A percentile compares a stretch with the other conserved stretches of the same genome.
These are phyloP conservation scores for Paracoccidioides brasiliensis DNA, from an alignment of 2,329 filamentous ascomycete species.

Conservation along the genomic window DNA sequence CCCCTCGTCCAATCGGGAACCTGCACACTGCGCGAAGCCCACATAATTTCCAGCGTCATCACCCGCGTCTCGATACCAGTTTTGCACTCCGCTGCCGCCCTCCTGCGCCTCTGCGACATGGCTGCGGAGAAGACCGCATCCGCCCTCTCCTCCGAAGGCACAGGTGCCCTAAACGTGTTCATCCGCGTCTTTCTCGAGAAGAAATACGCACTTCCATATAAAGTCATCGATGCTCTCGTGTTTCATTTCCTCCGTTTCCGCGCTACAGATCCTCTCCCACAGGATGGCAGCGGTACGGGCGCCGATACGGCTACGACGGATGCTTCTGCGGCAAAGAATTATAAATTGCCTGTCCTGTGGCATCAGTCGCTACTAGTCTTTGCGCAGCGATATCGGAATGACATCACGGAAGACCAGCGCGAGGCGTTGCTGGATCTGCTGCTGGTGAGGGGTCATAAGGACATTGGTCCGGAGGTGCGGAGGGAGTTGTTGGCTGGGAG, in stretches of 20 bases:
- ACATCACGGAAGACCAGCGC: slow-evolving; percentile 88
- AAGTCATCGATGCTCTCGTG: slow-evolving; percentile 85
- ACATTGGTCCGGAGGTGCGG: slow-evolving; percentile 82
- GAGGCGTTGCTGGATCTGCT: slow-evolving; percentile 83
- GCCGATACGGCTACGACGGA: slow-evolving; percentile 41
- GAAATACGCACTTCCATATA: slow-evolving; percentile 89
- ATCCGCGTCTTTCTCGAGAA: slow-evolving; percentile 90
- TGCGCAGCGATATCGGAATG: slow-evolving; percentile 86
- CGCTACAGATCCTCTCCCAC: slow-evolving; percentile 47
- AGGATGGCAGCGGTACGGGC: slow-evolving; percentile 30
- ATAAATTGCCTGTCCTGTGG: slow-evolving; percentile 82
- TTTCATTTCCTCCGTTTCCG: slow-evolving; percentile 94
- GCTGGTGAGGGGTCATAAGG: slow-evolving; percentile 68
- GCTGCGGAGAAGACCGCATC: slow-evolving; percentile 71
- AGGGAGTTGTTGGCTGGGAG: slow-evolving; percentile 78
- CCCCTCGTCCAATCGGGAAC: slow-evolving; percentile 72
- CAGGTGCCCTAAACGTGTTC: slow-evolving; percentile 87
- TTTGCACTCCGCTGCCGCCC: slow-evolving; percentile 77
- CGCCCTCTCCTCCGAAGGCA: slow-evolving; percentile 61
- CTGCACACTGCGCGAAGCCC: slow-evolving; percentile 85
- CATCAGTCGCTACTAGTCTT: slow-evolving; percentile 89
- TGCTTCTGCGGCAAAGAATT: slow-evolving; percentile 38
- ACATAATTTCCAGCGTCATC: slow-evolving; percentile 79
- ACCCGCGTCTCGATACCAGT: slow-evolving; percentile 77
- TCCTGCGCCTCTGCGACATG: slow-evolving; percentile 88